Base-by-base conservation (phyloP, 169 alveolate species). In the Haemoproteus tartakovskyi region DNA sequence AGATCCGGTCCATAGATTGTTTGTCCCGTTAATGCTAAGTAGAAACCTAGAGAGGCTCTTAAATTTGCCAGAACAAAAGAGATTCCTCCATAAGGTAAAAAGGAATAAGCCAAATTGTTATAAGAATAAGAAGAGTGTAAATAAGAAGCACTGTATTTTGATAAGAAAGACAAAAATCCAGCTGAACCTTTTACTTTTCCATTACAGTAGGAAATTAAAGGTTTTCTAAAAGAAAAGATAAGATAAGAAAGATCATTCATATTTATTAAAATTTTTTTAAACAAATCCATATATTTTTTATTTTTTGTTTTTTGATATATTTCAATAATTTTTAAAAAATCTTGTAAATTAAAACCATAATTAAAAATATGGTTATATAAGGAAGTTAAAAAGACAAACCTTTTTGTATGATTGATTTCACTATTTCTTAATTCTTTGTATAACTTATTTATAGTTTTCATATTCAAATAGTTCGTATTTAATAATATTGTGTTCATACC, bases 11-110 rank as follows among this genome's bases (percentile, higher is more conserved):
- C 88, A n/a, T 33, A 36, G 2, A 88, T 37, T 40, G 19, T 79
- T 27, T 60, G 62, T 27, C 90, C 90, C 18, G 93, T 88, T 56
- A 88, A 62, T 70, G 84, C 74, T 26, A 88, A 57, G 41, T 88
- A 88, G 33, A 86, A 84, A 4, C 93, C 93, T 67, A 88, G 48
- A 37, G 87, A 83, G 8, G 88, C 92, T 27, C 89, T 46, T 40
- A 87, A 33, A 80, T 79, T 62, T n/a, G 89, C 85, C 21, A 87
- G 74, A 9, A 83, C 19, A 40, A 45, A 88, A 14, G 87, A 67
- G 26, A 78, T 85, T 5, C 93, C 93, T 12, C 90, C 90, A 59
- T 79, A 52, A 0, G 86, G 86, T 29, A 86, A 85, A 8, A 78
- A 46, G 8, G 90, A 87, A 30, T 46, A 50, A 11, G 63, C 80